Conservation (phyloP, 306 rosid species). For the Amphicarpaea edgeworthii region DNA sequence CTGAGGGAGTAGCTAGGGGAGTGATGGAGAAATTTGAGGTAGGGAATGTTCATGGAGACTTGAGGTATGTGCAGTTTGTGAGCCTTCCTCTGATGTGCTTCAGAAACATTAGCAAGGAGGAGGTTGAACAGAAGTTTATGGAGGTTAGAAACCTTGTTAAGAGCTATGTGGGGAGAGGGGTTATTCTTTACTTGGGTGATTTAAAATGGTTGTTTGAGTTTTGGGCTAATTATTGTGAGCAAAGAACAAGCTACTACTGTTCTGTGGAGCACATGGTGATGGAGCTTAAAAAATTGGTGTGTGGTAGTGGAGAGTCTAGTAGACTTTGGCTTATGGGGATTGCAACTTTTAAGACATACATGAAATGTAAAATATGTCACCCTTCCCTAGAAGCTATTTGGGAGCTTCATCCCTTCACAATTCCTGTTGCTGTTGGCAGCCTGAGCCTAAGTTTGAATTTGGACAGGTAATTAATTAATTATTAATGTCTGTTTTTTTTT, state of each 20-base stretch:
- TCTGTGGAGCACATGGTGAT: constrained; percentile 69
- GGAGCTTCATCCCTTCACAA: constrained; percentile 84
- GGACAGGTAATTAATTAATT: constrained; percentile 60
- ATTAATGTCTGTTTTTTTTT: not conserved
- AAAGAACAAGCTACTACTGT: constrained; percentile 56
- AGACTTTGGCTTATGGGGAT: constrained; percentile 78
- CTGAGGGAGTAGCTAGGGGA: constrained; percentile 61
- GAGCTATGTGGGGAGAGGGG: constrained; percentile 73
- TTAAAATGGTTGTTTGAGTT: constrained; percentile 79
- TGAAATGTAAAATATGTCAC: constrained; percentile 68
- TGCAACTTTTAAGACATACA: constrained; percentile 73
- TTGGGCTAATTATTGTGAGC: constrained; percentile 67
- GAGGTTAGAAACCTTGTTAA: constrained; percentile 76
- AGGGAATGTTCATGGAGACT: constrained; percentile 62
- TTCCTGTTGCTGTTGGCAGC: constrained; percentile 82
- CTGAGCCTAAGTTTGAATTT: constrained; percentile 74
- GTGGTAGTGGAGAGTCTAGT: constrained; percentile 60
- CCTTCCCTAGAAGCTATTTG: constrained; percentile 81
- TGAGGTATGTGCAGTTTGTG: constrained; percentile 63
- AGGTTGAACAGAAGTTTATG: constrained; percentile 66
- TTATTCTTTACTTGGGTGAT: constrained; percentile 82
- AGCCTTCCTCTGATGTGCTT: constrained; percentile 71
- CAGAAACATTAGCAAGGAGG: constrained; percentile 65
- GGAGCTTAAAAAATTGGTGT: constrained; percentile 74
- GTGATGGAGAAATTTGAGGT: constrained; percentile 73